Evolutionary conservation across 768 basidiomycete species (phyloP).

Genomic region (Leccinum subgranulosum): DNA sequence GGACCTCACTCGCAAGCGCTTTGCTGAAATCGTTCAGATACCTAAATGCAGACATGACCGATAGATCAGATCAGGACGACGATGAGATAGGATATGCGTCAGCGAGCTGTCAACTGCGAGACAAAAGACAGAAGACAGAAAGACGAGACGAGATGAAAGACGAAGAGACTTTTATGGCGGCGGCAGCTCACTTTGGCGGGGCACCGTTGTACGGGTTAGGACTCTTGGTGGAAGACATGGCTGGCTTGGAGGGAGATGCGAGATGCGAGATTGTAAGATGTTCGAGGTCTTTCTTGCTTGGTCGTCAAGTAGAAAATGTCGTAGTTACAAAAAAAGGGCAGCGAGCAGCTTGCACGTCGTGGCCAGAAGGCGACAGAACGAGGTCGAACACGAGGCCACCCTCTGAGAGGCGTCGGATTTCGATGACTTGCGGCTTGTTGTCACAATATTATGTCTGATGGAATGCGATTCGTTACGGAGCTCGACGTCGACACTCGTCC

Average conservation of each 20-base stretch:
- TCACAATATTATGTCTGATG: conserved; percentile 1
- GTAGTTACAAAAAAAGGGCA: background rate
- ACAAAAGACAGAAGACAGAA: background rate
- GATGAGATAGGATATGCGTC: background rate
- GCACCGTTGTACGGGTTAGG: conserved; percentile 31
- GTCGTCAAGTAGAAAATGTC: background rate
- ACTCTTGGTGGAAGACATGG: conserved; percentile 35
- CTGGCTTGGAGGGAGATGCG: conserved; percentile 4
- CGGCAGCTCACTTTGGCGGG: conserved; percentile 31
- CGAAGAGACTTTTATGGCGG: background rate
- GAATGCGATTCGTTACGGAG: background rate
- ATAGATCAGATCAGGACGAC: background rate
- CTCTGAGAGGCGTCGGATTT: background rate
- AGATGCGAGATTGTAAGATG: background rate
- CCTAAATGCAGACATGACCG: conserved; percentile 22
- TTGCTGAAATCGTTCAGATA: conserved; percentile 63
- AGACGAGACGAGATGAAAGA: background rate
- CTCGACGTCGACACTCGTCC: background rate
- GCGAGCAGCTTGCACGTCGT: conserved; percentile 5
- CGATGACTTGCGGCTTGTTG: background rate
- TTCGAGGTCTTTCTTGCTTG: background rate
- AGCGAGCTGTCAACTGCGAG: conserved; percentile 1
- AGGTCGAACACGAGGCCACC: conserved; percentile 22
- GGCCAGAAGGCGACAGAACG: conserved; percentile 10
- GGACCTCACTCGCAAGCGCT: conserved; percentile 58